Evolutionary conservation across 1,284 basidiomycete species (phyloP), one percentile per base, ranked within the genome.

Genomic region (Moniliella sp.): DNA sequence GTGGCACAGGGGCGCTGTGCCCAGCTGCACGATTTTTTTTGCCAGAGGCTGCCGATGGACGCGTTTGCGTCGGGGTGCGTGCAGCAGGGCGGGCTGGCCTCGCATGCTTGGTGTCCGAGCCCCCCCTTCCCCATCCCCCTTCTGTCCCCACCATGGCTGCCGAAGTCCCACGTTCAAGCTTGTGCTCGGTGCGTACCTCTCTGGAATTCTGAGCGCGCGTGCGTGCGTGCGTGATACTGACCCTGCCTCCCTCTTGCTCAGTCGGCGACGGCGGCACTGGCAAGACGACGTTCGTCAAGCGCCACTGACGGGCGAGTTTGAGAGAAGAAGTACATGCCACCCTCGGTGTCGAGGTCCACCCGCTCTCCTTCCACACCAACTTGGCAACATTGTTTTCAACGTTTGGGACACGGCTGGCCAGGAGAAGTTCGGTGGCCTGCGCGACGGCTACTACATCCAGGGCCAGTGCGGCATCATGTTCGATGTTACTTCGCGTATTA

Each of bases 381-480:
- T 88, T 58, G 91, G 91, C 56, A 83, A 78, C 37, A 86, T 99
- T 68, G 80, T 79, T 69, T 99, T 99, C 75, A 97, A 97, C 64
- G 88, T 94, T 35, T 99, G 91, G 91, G 91, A 99, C 66, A 99
- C 91, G 27, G 91, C 91, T 35, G 91, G 91, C 32, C 91, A 99
- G 69, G 91, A 99, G 68, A 97, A 97, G 69, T 99, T 99, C n/a
- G n/a, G 53, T 37, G 56, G 52, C 38, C 48, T 59, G 11, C 48
- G 54, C 28, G 53, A 57, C 29, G 55, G 54, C 13, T 55, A 54
- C 51, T 58, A 50, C 48, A 52, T 54, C 37, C 49, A 44, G 40
- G 91, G 91, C 52, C 86, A 97, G 66, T 97, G 86, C 61, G 91
- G 91, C 62, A 97, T 97, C 75, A 97, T 99, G 91, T 99, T 99